These are phyloP conservation scores for Dichomitus squalens DNA, from an alignment of 1,284 basidiomycete genomes.

Conservation along the genomic window DNA sequence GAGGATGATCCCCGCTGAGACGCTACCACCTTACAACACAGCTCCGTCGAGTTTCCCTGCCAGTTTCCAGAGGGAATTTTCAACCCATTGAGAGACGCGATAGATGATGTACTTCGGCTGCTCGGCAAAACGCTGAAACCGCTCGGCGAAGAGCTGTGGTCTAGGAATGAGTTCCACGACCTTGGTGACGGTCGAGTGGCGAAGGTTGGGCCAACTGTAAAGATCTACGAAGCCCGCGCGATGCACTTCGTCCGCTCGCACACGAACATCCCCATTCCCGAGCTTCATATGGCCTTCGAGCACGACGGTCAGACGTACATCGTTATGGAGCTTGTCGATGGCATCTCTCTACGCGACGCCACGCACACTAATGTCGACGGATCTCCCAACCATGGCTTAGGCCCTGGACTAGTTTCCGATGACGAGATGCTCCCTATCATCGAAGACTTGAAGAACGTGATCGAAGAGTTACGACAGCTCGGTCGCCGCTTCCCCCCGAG, in stretches of 20 bases:
- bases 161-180: neutral
- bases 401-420: neutral
- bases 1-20: no score
- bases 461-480: neutral
- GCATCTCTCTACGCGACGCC: neutral
- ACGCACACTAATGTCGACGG: neutral
- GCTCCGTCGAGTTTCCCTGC: neutral
- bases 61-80: neutral
- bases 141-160: neutral
- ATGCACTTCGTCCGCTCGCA: conserved; percentile 5
- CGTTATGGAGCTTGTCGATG: conserved; percentile 1
- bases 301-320: neutral
- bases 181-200: conserved; percentile 5
- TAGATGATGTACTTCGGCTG: neutral
- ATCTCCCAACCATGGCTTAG: no score
- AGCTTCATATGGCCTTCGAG: conserved; percentile 7
- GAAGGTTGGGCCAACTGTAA: neutral
- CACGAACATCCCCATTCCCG: neutral
- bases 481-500: neutral
- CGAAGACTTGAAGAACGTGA: neutral
- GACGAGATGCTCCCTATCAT: neutral
- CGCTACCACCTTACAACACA: neutral
- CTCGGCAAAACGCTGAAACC: neutral
- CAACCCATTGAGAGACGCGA: neutral
- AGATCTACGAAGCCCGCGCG: neutral